Conservation (phyloP, 1,139 yeast species). For the Insectozyma bohioensis region DNA sequence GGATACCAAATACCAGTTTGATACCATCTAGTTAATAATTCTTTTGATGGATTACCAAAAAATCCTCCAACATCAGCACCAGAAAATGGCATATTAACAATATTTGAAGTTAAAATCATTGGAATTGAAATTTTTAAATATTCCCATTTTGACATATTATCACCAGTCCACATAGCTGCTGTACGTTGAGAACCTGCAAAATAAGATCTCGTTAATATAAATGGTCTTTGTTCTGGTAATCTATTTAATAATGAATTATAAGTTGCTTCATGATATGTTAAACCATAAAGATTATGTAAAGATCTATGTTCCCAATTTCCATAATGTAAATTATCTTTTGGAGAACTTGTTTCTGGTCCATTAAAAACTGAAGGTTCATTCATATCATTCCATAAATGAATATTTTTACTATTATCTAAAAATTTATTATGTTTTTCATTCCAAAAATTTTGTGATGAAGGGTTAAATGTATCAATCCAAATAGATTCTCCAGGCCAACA, state of each 20-base stretch:
- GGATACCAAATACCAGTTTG: constrained; percentile 97
- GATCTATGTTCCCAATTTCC: constrained; percentile 91
- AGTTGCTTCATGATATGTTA: constrained; percentile 79
- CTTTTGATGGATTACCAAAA: constrained; percentile 83
- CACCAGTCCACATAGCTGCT: constrained; percentile 98
- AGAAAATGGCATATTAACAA: constrained; percentile 86
- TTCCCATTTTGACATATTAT: constrained; percentile 91
- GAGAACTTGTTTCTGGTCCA: constrained; percentile 92
- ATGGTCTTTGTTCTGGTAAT: constrained; percentile 61
- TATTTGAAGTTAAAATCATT: constrained; percentile 78
- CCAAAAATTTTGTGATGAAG: constrained; percentile 66
- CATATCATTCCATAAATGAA: constrained; percentile 97
- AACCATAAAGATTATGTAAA: constrained; percentile 81
- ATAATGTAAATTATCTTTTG: constrained; percentile 73
- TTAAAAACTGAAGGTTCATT: constrained; percentile 93
- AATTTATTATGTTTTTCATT: constrained; percentile 37
- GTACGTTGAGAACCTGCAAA: constrained; percentile 90
- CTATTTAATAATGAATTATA: constrained; percentile 61
- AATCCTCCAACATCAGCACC: constrained; percentile 99
- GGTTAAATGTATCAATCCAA: constrained; percentile 86
- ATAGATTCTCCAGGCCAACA: constrained; percentile 99
- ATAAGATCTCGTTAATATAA: constrained; percentile 82
- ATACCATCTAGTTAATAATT: constrained; percentile 87
- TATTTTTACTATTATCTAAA: constrained; percentile 50
- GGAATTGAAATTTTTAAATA: constrained; percentile 79